These are phyloP conservation scores for Rhizopogon vesiculosus DNA, from an alignment of 768 basidiomycete genomes.

Conservation along the genomic window DNA sequence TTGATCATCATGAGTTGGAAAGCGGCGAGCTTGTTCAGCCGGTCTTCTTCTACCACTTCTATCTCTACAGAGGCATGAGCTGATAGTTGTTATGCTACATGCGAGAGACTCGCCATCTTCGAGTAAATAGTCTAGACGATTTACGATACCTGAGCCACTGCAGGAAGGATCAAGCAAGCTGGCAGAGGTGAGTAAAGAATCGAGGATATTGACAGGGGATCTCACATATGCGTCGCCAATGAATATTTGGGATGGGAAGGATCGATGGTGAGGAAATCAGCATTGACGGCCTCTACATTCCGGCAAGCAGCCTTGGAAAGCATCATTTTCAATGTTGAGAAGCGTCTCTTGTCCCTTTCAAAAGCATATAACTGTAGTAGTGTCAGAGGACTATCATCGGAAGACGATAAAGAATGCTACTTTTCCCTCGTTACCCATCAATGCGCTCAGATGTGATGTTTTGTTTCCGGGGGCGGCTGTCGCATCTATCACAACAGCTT, in stretches of 20 bases:
- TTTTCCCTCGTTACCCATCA: constrained; percentile 81
- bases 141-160: constrained; percentile 91
- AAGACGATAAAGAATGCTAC: constrained; percentile 33
- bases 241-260: constrained; percentile 59
- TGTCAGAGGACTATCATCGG: background rate
- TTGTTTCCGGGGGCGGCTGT: constrained; percentile 99
- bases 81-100: background rate
- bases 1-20: constrained; percentile 91
- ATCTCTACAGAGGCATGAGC: constrained; percentile 34
- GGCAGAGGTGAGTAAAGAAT: background rate
- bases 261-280: constrained; percentile 81
- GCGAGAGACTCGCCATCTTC: constrained; percentile 51
- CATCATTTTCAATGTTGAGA: constrained; percentile 82
- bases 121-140: constrained; percentile 80
- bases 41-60: constrained; percentile 56
- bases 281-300: constrained; percentile 72
- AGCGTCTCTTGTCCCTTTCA: constrained; percentile 81
- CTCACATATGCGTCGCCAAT: constrained; percentile 84
- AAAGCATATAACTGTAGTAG: constrained; percentile 71
- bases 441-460: constrained; percentile 87
- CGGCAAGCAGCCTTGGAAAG: constrained; percentile 75
- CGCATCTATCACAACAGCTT: constrained; percentile 76
- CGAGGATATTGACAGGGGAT: background rate
- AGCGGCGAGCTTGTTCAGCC: constrained; percentile 76
- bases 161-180: constrained; percentile 96